phyloP scores from a whole-genome alignment of 2,329 filamentous ascomycete genomes.

The Aspergillus candidus region DNA sequence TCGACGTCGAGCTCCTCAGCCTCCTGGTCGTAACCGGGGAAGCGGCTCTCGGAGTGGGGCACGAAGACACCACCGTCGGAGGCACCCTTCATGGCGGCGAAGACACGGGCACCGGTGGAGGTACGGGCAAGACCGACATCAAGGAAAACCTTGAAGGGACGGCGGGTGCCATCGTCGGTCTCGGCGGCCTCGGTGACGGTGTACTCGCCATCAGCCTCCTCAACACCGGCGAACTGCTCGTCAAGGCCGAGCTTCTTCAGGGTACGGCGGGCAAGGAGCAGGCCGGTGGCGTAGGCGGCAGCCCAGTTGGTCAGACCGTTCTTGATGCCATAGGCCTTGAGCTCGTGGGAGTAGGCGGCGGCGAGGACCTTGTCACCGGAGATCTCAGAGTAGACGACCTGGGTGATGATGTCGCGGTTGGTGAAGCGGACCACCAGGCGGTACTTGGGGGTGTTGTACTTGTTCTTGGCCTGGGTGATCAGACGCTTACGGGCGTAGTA shows the following conservation, averaged over 20 bases:
- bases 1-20: conserved; percentile 96
- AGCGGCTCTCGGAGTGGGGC: conserved; percentile 98
- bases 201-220: conserved; percentile 96
- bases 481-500: conserved; percentile 99
- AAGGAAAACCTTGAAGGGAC: conserved; percentile 98
- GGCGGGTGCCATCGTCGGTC: conserved; percentile 77
- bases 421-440: conserved; percentile 98
- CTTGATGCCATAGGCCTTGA: conserved; percentile 92
- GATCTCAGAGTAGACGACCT: conserved; percentile 96
- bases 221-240: conserved; percentile 87
- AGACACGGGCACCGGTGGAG: conserved; percentile 97
- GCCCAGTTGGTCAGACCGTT: conserved; percentile 99
- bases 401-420: conserved; percentile 98
- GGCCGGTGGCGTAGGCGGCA: conserved; percentile 92
- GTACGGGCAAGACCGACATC: conserved; percentile 97
- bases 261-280: conserved; percentile 92
- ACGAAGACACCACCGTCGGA: conserved; percentile 96
- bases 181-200: conserved; percentile 90
- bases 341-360: conserved; percentile 93
- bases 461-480: conserved; percentile 99
- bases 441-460: conserved; percentile 99
- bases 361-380: conserved; percentile 94
- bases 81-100: conserved; percentile 99
- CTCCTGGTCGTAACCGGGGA: conserved; percentile 98
- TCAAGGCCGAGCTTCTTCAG: conserved; percentile 96